A percentile compares a stretch with the other conserved stretches of the same genome.
Evolutionary conservation across 2,329 filamentous ascomycete species (phyloP).

Genomic region (Penicillium expansum): DNA sequence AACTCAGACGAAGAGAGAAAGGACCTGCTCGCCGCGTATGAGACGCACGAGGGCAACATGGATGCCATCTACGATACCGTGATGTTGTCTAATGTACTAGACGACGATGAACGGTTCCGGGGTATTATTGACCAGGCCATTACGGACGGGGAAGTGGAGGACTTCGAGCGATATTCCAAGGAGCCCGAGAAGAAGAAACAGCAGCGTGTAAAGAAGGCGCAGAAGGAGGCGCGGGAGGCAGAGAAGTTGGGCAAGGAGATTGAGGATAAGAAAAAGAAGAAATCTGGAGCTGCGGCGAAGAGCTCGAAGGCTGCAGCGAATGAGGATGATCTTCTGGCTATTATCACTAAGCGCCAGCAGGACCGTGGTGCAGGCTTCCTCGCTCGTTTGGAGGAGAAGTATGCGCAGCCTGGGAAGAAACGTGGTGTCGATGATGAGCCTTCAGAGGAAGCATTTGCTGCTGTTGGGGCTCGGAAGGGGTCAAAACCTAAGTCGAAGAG

Average conservation of each 20-base stretch:
- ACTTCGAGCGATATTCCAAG: conserved; percentile 66
- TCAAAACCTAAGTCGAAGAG: conserved; percentile 34
- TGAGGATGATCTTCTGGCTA: conserved; percentile 58
- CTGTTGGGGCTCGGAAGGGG: conserved; percentile 37
- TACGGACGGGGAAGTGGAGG: conserved; percentile 61
- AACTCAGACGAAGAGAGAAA: conserved; percentile 78
- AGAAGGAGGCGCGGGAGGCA: conserved; percentile 68
- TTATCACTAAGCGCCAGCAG: conserved; percentile 72
- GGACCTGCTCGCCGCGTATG: conserved; percentile 75
- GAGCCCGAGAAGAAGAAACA: conserved; percentile 67
- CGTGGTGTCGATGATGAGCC: conserved; percentile 53
- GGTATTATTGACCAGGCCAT: conserved; percentile 80
- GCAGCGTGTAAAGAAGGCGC: conserved; percentile 59
- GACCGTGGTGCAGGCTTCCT: conserved; percentile 63
- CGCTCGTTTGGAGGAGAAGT: conserved; percentile 74
- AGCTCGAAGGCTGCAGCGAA: conserved; percentile 36
- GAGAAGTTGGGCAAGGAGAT: conserved; percentile 72
- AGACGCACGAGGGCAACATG: conserved; percentile 70
- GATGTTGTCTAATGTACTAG: conserved; percentile 79
- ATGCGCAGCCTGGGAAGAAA: conserved; percentile 52
- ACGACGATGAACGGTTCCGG: conserved; percentile 83
- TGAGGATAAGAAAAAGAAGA: conserved; percentile 68
- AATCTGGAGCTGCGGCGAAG: conserved; percentile 39
- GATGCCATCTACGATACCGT: conserved; percentile 73
- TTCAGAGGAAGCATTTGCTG: conserved; percentile 61